A percentile compares a stretch with the other conserved stretches of the same genome.
Evolutionary conservation across 1,284 basidiomycete genomes (phyloP).

Genomic region (Cutaneotrichosporon mucoides): DNA sequence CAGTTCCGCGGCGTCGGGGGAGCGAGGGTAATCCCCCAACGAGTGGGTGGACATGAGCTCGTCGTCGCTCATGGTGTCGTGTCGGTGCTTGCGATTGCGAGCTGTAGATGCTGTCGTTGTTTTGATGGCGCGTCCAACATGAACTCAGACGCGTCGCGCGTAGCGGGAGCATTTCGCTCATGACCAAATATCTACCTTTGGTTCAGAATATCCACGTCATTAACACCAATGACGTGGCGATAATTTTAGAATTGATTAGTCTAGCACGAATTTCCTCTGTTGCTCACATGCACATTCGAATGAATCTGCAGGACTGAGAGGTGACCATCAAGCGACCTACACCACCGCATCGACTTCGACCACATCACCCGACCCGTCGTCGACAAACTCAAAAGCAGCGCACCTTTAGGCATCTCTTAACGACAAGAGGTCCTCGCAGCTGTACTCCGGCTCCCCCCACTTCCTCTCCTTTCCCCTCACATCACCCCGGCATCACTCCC

Average conservation of each 20-base stretch:
- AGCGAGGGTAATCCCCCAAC: not conserved
- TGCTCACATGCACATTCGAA: too few species aligned
- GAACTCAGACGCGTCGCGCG: constrained; percentile 8
- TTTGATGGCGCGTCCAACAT: constrained; percentile 1
- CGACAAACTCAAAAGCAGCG: not conserved
- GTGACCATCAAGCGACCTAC: too few species aligned
- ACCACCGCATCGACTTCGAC: too few species aligned
- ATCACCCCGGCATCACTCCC: not conserved
- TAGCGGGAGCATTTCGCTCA: too few species aligned
- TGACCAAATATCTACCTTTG: not conserved
- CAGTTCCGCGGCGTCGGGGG: not conserved
- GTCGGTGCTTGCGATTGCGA: too few species aligned
- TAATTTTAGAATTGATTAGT: not conserved
- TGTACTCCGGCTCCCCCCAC: too few species aligned
- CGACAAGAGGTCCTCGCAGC: not conserved
- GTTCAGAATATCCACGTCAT: constrained; percentile 2
- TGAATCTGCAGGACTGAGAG: too few species aligned
- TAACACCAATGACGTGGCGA: not conserved
- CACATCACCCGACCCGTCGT: not conserved
- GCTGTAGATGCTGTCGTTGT: not conserved
- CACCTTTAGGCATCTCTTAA: not conserved
- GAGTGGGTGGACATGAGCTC: not conserved
- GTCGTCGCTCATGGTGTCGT: not conserved
- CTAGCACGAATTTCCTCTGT: not conserved
- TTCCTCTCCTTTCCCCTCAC: not conserved